These are phyloP conservation scores for Monilinia aucupariae DNA, from an alignment of 2,329 filamentous ascomycete genomes.

Conservation along the genomic window DNA sequence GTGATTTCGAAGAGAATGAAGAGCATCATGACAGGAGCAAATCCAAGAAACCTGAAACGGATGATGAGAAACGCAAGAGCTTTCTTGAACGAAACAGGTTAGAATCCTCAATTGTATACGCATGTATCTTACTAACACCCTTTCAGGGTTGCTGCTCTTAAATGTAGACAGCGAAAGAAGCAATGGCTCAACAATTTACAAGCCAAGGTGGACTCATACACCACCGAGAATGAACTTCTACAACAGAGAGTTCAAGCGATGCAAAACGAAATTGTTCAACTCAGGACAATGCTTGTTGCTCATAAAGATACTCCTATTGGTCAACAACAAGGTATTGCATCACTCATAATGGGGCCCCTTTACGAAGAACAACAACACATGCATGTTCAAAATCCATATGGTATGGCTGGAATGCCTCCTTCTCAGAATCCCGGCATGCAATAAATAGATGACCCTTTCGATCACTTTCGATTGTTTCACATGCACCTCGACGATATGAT, in stretches of 20 bases:
- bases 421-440: conserved; percentile 3
- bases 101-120: conserved; percentile 27
- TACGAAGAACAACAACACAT: neutral
- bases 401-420: conserved; percentile 3
- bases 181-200: conserved; percentile 96
- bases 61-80: conserved; percentile 97
- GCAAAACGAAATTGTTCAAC: conserved; percentile 86
- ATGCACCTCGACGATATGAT: neutral
- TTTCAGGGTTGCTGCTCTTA: conserved; percentile 81
- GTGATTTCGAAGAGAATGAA: conserved; percentile 47
- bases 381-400: conserved; percentile 11
- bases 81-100: conserved; percentile 96
- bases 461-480: neutral
- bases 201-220: conserved; percentile 88
- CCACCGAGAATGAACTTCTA: conserved; percentile 82
- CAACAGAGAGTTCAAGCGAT: conserved; percentile 77
- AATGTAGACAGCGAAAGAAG: conserved; percentile 97
- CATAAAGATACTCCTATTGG: conserved; percentile 96
- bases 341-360: neutral
- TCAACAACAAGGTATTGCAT: conserved; percentile 64
- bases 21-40: conserved; percentile 57
- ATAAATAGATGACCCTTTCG: neutral
- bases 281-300: conserved; percentile 86
- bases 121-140: neutral
- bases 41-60: conserved; percentile 70